phyloP scores from a whole-genome alignment of 2,329 filamentous ascomycete genomes.

The Teratosphaeria zuluensis region DNA sequence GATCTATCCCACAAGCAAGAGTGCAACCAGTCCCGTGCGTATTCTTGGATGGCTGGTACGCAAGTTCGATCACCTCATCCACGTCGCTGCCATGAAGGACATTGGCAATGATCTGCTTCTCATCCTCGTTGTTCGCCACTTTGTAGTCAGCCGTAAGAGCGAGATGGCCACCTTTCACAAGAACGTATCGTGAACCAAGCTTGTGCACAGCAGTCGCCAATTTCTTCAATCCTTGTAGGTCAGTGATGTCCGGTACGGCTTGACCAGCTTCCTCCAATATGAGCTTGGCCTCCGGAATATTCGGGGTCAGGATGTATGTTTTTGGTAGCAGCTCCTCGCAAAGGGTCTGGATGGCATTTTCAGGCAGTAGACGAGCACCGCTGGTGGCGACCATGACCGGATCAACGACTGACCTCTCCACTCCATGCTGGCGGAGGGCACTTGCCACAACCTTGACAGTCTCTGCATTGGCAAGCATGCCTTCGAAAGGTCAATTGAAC shows the following conservation, averaged over 20 bases:
- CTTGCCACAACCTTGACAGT: constrained; percentile 61
- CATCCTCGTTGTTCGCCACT: constrained; percentile 48
- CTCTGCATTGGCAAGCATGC: constrained; percentile 69
- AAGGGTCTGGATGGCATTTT: constrained; percentile 53
- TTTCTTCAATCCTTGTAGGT: constrained; percentile 55
- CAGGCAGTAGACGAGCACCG: constrained; percentile 59
- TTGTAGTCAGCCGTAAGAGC: constrained; percentile 58
- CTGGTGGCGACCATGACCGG: constrained; percentile 91
- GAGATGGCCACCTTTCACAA: constrained; percentile 86
- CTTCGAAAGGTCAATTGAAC: constrained; percentile 34
- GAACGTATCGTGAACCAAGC: constrained; percentile 68
- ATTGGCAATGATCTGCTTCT: constrained; percentile 63
- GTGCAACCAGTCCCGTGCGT: constrained; percentile 96
- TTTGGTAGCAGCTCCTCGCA: constrained; percentile 51
- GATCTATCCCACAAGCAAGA: constrained; percentile 55
- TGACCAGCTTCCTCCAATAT: constrained; percentile 48
- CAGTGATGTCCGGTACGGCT: constrained; percentile 39
- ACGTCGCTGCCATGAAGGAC: constrained; percentile 57
- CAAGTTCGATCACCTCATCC: constrained; percentile 56
- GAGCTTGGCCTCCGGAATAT: constrained; percentile 63
- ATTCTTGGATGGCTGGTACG: constrained; percentile 63
- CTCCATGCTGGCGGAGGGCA: constrained; percentile 48
- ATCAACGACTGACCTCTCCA: constrained; percentile 58
- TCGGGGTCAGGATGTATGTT: constrained; percentile 64
- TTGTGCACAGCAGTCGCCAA: constrained; percentile 57